A percentile compares a stretch with the other conserved stretches of the same genome.
These are phyloP conservation scores for Fusarium sp. DNA, from an alignment of 2,329 filamentous ascomycete species.

Conservation along the genomic window DNA sequence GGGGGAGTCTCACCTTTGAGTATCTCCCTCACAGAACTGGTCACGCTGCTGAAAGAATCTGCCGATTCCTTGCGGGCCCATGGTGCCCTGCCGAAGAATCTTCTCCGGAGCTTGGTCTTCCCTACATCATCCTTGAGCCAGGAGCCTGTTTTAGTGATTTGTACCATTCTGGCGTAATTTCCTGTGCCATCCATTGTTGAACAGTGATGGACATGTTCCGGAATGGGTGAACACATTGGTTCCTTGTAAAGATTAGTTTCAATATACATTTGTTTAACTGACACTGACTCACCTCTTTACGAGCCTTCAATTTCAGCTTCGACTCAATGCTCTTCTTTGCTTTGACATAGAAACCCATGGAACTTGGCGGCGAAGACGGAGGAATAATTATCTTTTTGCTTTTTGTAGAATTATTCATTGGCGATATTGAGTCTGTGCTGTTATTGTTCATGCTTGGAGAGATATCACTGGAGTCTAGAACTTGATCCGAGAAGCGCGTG, in stretches of 20 bases:
- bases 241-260: constrained; percentile 22
- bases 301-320: constrained; percentile 31
- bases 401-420: background rate
- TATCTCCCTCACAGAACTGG: constrained; percentile 58
- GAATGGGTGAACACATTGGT: constrained; percentile 25
- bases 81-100: constrained; percentile 56
- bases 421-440: constrained; percentile 25
- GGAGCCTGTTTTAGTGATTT: constrained; percentile 40
- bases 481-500: constrained; percentile 11
- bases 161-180: constrained; percentile 35
- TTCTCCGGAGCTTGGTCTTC: constrained; percentile 49
- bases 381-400: background rate
- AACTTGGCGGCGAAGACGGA: constrained; percentile 2
- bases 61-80: constrained; percentile 57
- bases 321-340: constrained; percentile 44
- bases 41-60: constrained; percentile 54
- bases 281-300: constrained; percentile 25
- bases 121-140: constrained; percentile 52
- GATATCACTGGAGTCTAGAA: constrained; percentile 9
- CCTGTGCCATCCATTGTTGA: constrained; percentile 22
- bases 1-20: constrained; percentile 54
- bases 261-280: background rate
- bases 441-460: constrained; percentile 3
- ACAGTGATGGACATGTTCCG: constrained; percentile 25
- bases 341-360: constrained; percentile 31